Evolutionary conservation across 495 filamentous ascomycete genomes (phyloP).

Genomic region (Parmelia sp.): DNA sequence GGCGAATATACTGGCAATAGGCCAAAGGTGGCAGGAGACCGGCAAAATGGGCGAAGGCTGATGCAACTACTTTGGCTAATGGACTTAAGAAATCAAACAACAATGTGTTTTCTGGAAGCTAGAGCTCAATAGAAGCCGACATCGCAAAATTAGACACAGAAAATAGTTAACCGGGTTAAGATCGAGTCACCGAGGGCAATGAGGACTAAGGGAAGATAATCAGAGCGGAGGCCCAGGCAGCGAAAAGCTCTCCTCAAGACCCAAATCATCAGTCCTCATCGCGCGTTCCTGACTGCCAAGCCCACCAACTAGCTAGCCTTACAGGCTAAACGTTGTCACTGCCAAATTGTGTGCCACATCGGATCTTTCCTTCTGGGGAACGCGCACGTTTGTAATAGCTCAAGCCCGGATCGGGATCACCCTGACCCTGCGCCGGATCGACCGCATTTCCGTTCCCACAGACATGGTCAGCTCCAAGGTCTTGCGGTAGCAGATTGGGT

Average conservation of each 20-base stretch:
- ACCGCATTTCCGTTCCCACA: too few relatives aligned
- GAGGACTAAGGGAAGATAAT: background rate
- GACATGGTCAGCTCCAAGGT: too few relatives aligned
- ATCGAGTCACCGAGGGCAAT: background rate
- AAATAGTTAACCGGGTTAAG: background rate
- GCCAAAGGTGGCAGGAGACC: conserved; percentile 4
- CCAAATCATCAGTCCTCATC: too few relatives aligned
- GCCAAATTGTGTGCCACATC: background rate
- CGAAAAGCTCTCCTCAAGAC: background rate
- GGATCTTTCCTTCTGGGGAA: background rate
- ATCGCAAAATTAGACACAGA: background rate
- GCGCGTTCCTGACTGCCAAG: background rate
- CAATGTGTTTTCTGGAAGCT: background rate
- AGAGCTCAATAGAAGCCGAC: background rate
- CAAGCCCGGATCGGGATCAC: background rate
- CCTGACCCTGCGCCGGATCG: too few relatives aligned
- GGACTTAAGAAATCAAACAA: background rate
- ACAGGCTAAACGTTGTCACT: background rate
- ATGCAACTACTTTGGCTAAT: background rate
- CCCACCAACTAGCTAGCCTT: background rate
- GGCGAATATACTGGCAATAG: conserved; percentile 9
- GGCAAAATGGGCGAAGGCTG: background rate
- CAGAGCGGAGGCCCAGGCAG: background rate
- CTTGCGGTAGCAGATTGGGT: too few relatives aligned
- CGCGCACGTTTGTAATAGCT: background rate